Evolutionary conservation across 2,329 filamentous ascomycete genomes (phyloP).

Genomic region (Dothideomycetidae sp.): DNA sequence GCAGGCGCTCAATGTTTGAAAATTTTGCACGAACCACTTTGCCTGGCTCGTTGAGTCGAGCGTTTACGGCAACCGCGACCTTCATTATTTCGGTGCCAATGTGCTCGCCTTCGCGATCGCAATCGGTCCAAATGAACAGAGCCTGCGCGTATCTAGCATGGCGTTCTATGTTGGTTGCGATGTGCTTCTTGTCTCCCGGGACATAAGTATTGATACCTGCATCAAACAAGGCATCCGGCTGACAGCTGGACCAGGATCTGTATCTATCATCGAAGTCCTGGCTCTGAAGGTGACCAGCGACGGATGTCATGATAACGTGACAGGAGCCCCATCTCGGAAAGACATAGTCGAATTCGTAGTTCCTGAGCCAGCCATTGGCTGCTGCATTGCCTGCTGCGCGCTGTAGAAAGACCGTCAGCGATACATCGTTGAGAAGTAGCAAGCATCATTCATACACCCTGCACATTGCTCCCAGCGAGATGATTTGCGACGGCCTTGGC

Average conservation of each 20-base stretch:
- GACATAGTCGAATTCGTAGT: conserved; percentile 82
- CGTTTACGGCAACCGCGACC: conserved; percentile 62
- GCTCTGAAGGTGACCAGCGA: conserved; percentile 74
- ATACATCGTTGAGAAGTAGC: too few relatives aligned
- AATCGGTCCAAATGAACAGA: conserved; percentile 97
- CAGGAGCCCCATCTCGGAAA: conserved; percentile 73
- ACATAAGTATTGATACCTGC: conserved; percentile 59
- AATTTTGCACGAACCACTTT: conserved; percentile 78
- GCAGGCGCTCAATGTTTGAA: conserved; percentile 91
- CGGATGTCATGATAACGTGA: conserved; percentile 83
- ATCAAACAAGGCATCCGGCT: conserved; percentile 65
- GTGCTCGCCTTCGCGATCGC: conserved; percentile 92
- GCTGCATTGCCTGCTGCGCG: neutral
- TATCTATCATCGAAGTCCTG: conserved; percentile 62
- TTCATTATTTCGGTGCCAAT: conserved; percentile 84
- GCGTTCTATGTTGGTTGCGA: conserved; percentile 71
- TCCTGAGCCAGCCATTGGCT: conserved; percentile 65
- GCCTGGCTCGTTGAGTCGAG: conserved; percentile 37
- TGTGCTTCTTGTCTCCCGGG: conserved; percentile 57
- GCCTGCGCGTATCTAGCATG: conserved; percentile 60
- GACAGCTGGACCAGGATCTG: conserved; percentile 67
- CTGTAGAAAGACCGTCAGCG: conserved; percentile 13
- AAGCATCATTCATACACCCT: conserved; percentile 39
- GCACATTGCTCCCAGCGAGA: conserved; percentile 60
- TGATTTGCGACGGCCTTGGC: conserved; percentile 87